Evolutionary conservation across 768 basidiomycete species (phyloP), one percentile per base, ranked within the genome.

Genomic region (Royoungia palumana): DNA sequence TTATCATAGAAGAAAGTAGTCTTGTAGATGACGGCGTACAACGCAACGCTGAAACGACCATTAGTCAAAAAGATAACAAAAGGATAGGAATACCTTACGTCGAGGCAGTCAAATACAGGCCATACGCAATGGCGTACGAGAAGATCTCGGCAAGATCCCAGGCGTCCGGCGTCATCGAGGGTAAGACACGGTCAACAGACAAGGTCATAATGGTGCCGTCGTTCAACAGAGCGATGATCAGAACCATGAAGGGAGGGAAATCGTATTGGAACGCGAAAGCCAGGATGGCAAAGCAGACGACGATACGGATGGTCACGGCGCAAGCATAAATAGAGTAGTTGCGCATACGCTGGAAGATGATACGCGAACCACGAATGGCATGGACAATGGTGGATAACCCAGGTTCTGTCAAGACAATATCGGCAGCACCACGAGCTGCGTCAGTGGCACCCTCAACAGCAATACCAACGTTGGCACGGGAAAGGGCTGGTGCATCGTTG

Each of bases 121-220:
- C 95, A 71, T 98, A 98, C 16, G 92, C 95, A 54, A 97, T 75
- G 49, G 95, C 95, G 68, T 87, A 97, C 20, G 89, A 79, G 76
- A 96, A 97, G 60, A 97, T 97, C 78, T 98, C 95, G 5, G 87
- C 79, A 62, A 97, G 70, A 67, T 98, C 93, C 95, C 95, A 98
- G 59, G 85, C 84, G 69, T 98, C 94, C 4, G 95, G 95, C 13
- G 87, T 87, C 72, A 76, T 84, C 32, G 91, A 94, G 19, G 95
- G 95, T 58, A 98, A 71, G 47, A 97, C 95, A 65, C 95, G 90
- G 70, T 98, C 95, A 36, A 95, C 87, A 6, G 89, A 91, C 49
- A 97, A 79, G 7, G 95, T 98, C 94, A 98, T 96, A 79, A 98
- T 97, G 54, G 95, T 97, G 66, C 95, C 95, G 66, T 98, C 95